Evolutionary conservation across 352 stramenopile genomes (phyloP).

Genomic region (Phytopythium chamaehyphon): DNA sequence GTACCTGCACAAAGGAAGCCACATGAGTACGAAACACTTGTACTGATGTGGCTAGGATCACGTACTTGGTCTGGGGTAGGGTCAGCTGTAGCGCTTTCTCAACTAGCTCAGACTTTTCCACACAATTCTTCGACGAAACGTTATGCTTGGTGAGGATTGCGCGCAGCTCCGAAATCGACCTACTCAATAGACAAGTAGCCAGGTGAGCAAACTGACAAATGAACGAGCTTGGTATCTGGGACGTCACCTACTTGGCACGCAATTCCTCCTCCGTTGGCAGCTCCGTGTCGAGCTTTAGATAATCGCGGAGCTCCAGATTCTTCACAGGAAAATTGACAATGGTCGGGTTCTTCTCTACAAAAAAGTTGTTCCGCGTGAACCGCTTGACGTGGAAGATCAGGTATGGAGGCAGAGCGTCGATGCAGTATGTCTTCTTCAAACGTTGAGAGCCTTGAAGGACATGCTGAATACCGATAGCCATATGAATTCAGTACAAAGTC

Average conservation of each 20-base stretch:
- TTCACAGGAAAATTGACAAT: slow-evolving; percentile 99
- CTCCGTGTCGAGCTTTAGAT: slow-evolving; percentile 56
- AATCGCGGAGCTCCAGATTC: slow-evolving; percentile 96
- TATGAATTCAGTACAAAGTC: not conserved
- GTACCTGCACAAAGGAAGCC: slow-evolving; percentile 82
- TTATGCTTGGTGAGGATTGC: slow-evolving; percentile 49
- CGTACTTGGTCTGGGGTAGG: slow-evolving; percentile 64
- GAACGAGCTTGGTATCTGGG: not conserved
- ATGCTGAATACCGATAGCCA: too few species aligned
- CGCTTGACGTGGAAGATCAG: slow-evolving; percentile 97
- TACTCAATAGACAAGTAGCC: slow-evolving; percentile 7
- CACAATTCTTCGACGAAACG: slow-evolving; percentile 56
- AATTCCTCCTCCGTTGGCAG: slow-evolving; percentile 56
- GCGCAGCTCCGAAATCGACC: slow-evolving; percentile 64
- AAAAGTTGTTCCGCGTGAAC: slow-evolving; percentile 98
- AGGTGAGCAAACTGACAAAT: not conserved
- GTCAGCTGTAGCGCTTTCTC: slow-evolving; percentile 51
- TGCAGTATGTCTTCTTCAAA: slow-evolving; percentile 90
- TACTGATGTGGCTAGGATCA: not conserved
- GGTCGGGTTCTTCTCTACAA: slow-evolving; percentile 98
- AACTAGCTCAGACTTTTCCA: slow-evolving; percentile 78
- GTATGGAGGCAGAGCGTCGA: slow-evolving; percentile 92
- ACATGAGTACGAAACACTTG: not conserved
- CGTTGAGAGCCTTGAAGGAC: slow-evolving; percentile 78
- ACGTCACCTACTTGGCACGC: slow-evolving; percentile 20